Evolutionary conservation across 768 basidiomycete genomes (phyloP), one percentile per base, ranked within the genome.

Genomic region (Mycena galopus): DNA sequence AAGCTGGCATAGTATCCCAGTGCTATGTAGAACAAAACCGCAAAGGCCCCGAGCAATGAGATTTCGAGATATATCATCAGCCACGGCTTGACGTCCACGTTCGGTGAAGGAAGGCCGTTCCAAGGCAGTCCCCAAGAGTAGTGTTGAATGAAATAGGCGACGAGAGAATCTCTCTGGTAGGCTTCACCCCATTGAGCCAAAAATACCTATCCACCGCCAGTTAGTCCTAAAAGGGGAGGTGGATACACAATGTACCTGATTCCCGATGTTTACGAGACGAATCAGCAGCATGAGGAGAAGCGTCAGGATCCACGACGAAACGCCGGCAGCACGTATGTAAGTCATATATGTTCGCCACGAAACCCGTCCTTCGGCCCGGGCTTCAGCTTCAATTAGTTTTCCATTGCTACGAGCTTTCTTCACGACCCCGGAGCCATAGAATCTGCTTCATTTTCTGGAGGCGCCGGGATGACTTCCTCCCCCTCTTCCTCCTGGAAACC

Each of bases 111-210:
- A 4, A 93, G 82, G 30, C 75, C 72, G 44, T 84, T 81, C 87
- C 88, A 88, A 17, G 87, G 87, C 71, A 83, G 82, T 4, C 69
- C 68, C 27, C 78, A 32, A n/a, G 79, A 56, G 39, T 50, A 55
- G 33, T 77, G 61, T 17, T 69, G 71, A 42, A 73, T 32, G 12
- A 73, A n/a, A 37, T 67, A 60, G 17, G 78, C 68, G 4, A 72
- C 47, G 25, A 69, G 73, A 75, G 77, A 76, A 16, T 80, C 76
- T 56, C 81, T 73, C 78, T 87, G 81, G 72, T 92, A 93, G 16
- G 92, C 91, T 77, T 92, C 91, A 12, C 91, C 89, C 92, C 92
- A 93, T 42, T 83, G 84, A 6, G 92, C 90, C 23, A 93, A 83
- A 78, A 90, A 93, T 27, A 92, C 83, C 91, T 93, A 69, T 23